Evolutionary conservation across 164 flowering plant species (phyloP), one percentile per base, ranked within the genome.

Genomic region (Nelumbo lutea): DNA sequence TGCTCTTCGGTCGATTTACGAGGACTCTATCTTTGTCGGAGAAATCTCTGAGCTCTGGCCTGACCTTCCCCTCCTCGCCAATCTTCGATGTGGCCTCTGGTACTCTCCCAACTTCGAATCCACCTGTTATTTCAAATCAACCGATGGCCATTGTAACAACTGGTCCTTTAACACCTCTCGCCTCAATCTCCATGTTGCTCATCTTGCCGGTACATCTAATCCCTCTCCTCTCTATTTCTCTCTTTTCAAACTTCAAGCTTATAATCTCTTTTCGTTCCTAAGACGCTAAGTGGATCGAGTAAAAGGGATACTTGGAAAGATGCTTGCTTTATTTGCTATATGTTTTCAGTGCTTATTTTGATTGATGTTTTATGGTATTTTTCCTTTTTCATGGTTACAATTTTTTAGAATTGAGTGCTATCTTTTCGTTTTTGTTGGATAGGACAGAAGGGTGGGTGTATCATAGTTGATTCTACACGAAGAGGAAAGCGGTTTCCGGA

Each of bases 401-500:
- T 59, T 6, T 67, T 70, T 1, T 43, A 15, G 10, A 45, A 61
- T 59, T 65, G 61, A 59, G 46, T 63, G 58, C 1, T 71, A 9
- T 69, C 14, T 59, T 50, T 53, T 6, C 55, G n/a, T 66, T 53
- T 72, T 70, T 73, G 68, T 68, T 83, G 81, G 80, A 70, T 84
- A 91, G 97, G 89, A 75, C 84, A 90, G 88, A 86, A 78, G 70
- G 97, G 97, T 70, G 98, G 99, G 3, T 89, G 97, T 65, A 76
- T 95, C 2, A 85, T 95, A 57, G 89, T 95, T 63, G 99, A 95
- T 87, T 90, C 97, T 1, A 95, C 99, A 1, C 77, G 97, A 65
- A 95, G 71, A 83, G 99, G 97, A 75, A 92, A 95, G 83, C 76
- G 96, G 6, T 95, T 95, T 86, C 99, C 99, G 0, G 99, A 95